Conservation (phyloP, 2,329 filamentous ascomycete species). For the Pezicula rhizophila region DNA sequence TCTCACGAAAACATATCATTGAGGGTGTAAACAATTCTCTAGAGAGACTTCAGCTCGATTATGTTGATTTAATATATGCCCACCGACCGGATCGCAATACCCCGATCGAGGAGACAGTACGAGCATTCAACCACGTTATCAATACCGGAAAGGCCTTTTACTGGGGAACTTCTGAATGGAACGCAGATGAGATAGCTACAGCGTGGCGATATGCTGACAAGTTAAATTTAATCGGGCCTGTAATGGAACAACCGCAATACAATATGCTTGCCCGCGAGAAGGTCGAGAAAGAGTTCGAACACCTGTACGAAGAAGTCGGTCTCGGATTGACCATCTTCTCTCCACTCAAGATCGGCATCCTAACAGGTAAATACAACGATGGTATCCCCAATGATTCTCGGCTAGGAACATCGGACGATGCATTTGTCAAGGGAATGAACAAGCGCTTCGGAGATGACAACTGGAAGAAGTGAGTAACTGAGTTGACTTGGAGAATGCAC, state of each 20-base stretch:
- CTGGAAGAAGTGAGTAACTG: slow-evolving; percentile 36
- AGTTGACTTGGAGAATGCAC: no score
- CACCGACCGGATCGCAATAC: slow-evolving; percentile 63
- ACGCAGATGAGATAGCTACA: slow-evolving; percentile 57
- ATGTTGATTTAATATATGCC: slow-evolving; percentile 64
- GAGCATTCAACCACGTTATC: slow-evolving; percentile 66
- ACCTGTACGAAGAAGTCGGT: slow-evolving; percentile 53
- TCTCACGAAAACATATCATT: slow-evolving; percentile 64
- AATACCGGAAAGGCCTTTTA: slow-evolving; percentile 62
- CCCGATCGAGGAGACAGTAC: slow-evolving; percentile 65
- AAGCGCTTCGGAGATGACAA: slow-evolving; percentile 38
- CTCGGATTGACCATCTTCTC: slow-evolving; percentile 59
- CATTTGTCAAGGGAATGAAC: slow-evolving; percentile 37
- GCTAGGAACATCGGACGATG: slow-evolving; percentile 47
- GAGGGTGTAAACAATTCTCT: slow-evolving; percentile 58
- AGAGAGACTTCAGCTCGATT: slow-evolving; percentile 45
- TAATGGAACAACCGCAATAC: slow-evolving; percentile 63
- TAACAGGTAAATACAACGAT: slow-evolving; percentile 63
- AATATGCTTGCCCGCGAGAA: slow-evolving; percentile 56
- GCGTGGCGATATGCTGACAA: slow-evolving; percentile 56
- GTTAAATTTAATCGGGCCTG: slow-evolving; percentile 54
- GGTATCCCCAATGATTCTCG: slow-evolving; percentile 55
- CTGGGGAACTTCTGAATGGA: slow-evolving; percentile 67
- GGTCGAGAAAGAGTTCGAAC: slow-evolving; percentile 57
- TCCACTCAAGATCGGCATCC: slow-evolving; percentile 52